phyloP scores from a whole-genome alignment of 176 grass and related monocot genomes.

The Avena atlantica region DNA sequence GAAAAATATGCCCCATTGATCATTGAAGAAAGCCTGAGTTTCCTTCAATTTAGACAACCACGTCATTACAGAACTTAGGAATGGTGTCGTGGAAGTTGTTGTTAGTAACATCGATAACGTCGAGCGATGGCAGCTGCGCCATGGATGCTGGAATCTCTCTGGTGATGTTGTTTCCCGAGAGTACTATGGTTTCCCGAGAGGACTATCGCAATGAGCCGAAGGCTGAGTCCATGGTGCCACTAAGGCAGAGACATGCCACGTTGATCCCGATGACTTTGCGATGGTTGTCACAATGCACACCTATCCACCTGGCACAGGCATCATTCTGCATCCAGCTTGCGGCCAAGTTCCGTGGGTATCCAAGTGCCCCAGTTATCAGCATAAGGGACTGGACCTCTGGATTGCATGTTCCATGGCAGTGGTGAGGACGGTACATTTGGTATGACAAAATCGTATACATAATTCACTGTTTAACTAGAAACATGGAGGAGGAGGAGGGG shows the following conservation, averaged over 20 bases:
- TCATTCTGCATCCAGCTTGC: not conserved
- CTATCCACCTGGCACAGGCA: not conserved
- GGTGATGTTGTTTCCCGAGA: not conserved
- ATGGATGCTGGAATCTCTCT: not conserved
- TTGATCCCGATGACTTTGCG: not conserved
- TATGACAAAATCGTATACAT: too few species aligned
- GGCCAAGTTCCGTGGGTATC: not conserved
- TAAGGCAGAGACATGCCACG: not conserved
- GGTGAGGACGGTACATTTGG: too few species aligned
- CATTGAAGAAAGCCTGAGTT: too few species aligned
- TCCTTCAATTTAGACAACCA: too few species aligned
- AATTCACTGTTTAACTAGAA: too few species aligned
- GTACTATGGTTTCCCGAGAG: not conserved
- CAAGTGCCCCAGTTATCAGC: not conserved
- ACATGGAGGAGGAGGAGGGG: too few species aligned
- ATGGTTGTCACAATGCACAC: not conserved
- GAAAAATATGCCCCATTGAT: too few species aligned
- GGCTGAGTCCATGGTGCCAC: not conserved
- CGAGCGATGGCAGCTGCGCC: not conserved
- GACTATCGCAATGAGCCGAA: not conserved
- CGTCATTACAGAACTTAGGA: too few species aligned
- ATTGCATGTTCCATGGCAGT: too few species aligned
- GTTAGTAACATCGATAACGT: too few species aligned
- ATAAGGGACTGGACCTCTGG: not conserved
- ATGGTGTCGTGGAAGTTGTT: too few species aligned